phyloP scores from a whole-genome alignment of 345 rosid species.

The Rhizophora apiculata region DNA sequence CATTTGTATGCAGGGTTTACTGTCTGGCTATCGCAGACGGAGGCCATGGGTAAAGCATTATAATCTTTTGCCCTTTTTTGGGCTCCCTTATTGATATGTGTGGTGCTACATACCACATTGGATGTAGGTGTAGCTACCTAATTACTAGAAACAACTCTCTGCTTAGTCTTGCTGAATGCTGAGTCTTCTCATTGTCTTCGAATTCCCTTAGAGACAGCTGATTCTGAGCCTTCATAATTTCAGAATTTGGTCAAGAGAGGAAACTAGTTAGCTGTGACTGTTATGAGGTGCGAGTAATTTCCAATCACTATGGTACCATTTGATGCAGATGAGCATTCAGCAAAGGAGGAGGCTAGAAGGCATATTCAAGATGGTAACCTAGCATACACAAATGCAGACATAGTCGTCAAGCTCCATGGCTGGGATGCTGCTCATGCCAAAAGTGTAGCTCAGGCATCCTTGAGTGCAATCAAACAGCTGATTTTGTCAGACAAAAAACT shows the following conservation, averaged over 20 bases:
- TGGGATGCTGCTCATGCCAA: constrained; percentile 75
- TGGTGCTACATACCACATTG: neutral
- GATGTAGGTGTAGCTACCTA: no score
- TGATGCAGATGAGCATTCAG: constrained; percentile 62
- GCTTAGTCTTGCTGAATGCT: no score
- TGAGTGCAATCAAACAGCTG: constrained; percentile 78
- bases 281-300: neutral
- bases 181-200: no score
- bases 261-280: no score
- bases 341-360: constrained; percentile 70
- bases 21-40: constrained; percentile 76
- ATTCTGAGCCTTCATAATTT: no score
- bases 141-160: no score
- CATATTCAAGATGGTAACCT: constrained; percentile 43
- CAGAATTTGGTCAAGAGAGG: no score
- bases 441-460: constrained; percentile 75
- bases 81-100: constrained; percentile 1
- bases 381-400: constrained; percentile 82
- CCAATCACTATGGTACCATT: neutral
- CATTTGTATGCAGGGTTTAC: constrained; percentile 87
- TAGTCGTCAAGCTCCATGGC: constrained; percentile 83
- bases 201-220: no score
- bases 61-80: neutral
- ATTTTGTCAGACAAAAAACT: constrained; percentile 73
- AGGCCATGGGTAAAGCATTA: constrained; percentile 57